Conservation (phyloP, 768 basidiomycete species). For the Obba rivulosa region DNA sequence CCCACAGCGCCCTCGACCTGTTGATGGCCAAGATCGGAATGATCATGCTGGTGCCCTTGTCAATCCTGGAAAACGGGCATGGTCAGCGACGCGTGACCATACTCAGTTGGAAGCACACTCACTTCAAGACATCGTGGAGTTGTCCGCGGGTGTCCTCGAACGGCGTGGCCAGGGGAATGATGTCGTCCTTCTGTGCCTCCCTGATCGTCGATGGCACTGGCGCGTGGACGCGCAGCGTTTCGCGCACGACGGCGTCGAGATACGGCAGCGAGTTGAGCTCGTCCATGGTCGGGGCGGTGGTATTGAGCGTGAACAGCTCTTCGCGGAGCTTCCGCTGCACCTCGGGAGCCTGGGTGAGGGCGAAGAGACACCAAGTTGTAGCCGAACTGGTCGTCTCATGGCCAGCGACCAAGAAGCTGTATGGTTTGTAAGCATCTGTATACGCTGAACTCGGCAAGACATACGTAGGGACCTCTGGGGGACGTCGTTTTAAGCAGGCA, state of each 20-base stretch:
- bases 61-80: background rate
- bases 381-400: too few species aligned
- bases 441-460: too few species aligned
- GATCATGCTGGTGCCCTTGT: slow-evolving; percentile 26
- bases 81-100: background rate
- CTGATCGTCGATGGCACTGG: slow-evolving; percentile 48
- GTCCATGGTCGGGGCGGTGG: too few species aligned
- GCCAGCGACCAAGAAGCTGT: slow-evolving; percentile 28
- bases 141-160: slow-evolving; percentile 17
- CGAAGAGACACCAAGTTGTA: slow-evolving; percentile 32
- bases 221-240: slow-evolving; percentile 51
- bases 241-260: slow-evolving; percentile 59
- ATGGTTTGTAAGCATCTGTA: background rate
- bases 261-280: too few species aligned
- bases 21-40: slow-evolving; percentile 56
- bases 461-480: slow-evolving; percentile 14
- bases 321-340: slow-evolving; percentile 34
- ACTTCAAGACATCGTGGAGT: slow-evolving; percentile 16
- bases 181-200: slow-evolving; percentile 37
- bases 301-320: too few species aligned
- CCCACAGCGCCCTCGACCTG: slow-evolving; percentile 50
- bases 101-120: slow-evolving; percentile 14
- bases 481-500: background rate
- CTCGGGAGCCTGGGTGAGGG: slow-evolving; percentile 31
- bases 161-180: slow-evolving; percentile 43